These are phyloP conservation scores for Exophiala dermatitidis DNA, from an alignment of 2,329 filamentous ascomycete species.

Conservation along the genomic window DNA sequence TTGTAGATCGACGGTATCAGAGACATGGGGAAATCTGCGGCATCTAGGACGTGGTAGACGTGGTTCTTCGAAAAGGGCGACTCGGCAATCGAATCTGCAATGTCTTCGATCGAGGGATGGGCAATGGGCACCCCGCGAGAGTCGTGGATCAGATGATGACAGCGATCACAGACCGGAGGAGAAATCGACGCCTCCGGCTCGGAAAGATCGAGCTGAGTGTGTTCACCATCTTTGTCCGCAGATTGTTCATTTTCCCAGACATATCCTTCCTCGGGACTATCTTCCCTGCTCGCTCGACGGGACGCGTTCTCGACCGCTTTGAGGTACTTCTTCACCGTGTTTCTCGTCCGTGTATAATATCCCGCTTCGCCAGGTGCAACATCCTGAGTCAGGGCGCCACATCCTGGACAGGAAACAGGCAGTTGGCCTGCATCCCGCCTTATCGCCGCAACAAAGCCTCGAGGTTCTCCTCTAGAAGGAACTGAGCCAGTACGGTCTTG, in stretches of 20 bases:
- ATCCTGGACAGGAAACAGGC: conserved; percentile 54
- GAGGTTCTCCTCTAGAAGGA: background rate
- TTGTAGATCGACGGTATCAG: conserved; percentile 69
- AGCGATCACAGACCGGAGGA: conserved; percentile 71
- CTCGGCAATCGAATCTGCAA: conserved; percentile 77
- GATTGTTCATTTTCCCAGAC: background rate
- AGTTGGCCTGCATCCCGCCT: conserved; percentile 27
- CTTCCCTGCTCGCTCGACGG: conserved; percentile 4
- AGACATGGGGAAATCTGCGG: conserved; percentile 94
- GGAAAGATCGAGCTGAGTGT: background rate
- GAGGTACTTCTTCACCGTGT: conserved; percentile 38
- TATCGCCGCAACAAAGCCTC: background rate
- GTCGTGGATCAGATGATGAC: conserved; percentile 74
- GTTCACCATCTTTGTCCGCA: conserved; percentile 1
- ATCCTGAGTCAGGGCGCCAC: conserved; percentile 54
- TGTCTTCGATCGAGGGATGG: conserved; percentile 72
- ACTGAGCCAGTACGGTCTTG: background rate
- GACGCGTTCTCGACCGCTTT: conserved; percentile 2
- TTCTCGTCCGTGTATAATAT: conserved; percentile 48
- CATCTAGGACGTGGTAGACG: conserved; percentile 90
- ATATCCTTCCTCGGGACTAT: conserved; percentile 1
- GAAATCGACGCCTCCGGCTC: conserved; percentile 2
- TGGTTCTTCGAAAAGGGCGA: conserved; percentile 88
- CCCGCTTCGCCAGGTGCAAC: conserved; percentile 49
- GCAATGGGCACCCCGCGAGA: conserved; percentile 62